These are phyloP conservation scores for Sporisorium exsertum DNA, from an alignment of 1,284 basidiomycete species.

Conservation along the genomic window DNA sequence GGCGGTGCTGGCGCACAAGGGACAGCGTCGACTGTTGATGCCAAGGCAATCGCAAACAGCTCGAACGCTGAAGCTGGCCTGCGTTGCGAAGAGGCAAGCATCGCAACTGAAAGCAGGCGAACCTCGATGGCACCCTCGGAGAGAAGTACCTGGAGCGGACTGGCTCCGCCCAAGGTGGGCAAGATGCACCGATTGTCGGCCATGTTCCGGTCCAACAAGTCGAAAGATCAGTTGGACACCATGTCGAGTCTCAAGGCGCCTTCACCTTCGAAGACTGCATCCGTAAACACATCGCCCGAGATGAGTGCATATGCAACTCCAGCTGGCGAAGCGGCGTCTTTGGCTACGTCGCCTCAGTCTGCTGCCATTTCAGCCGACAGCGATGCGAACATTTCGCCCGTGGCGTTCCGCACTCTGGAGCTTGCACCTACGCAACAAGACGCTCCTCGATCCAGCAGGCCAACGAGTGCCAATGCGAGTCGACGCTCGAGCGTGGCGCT, in stretches of 20 bases:
- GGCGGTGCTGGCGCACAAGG: not conserved
- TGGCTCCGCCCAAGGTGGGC: constrained; percentile 15
- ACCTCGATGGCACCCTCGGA: constrained; percentile 29
- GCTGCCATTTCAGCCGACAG: constrained; percentile 32
- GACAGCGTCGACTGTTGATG: not conserved
- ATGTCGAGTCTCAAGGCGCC: not conserved
- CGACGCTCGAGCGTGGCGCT: constrained; percentile 25
- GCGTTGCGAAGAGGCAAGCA: constrained; percentile 9
- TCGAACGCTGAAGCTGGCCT: not conserved
- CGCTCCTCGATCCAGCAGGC: constrained; percentile 6
- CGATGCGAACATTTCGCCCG: constrained; percentile 38
- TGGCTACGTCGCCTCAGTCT: constrained; percentile 29
- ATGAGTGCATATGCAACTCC: constrained; percentile 30
- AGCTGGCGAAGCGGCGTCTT: constrained; percentile 12
- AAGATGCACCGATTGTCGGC: constrained; percentile 26
- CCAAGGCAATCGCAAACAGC: not conserved
- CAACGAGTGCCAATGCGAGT: constrained; percentile 18
- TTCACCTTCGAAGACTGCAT: constrained; percentile 4
- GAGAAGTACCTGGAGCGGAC: constrained; percentile 1
- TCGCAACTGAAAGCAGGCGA: constrained; percentile 10
- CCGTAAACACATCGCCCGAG: constrained; percentile 6
- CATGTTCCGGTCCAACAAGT: constrained; percentile 30
- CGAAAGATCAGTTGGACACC: constrained; percentile 20
- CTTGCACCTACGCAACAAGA: constrained; percentile 19
- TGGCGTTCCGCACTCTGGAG: constrained; percentile 34